A percentile compares a stretch with the other conserved stretches of the same genome.
Evolutionary conservation across 257 asterid species (phyloP).

Genomic region (Solanum tarijense): DNA sequence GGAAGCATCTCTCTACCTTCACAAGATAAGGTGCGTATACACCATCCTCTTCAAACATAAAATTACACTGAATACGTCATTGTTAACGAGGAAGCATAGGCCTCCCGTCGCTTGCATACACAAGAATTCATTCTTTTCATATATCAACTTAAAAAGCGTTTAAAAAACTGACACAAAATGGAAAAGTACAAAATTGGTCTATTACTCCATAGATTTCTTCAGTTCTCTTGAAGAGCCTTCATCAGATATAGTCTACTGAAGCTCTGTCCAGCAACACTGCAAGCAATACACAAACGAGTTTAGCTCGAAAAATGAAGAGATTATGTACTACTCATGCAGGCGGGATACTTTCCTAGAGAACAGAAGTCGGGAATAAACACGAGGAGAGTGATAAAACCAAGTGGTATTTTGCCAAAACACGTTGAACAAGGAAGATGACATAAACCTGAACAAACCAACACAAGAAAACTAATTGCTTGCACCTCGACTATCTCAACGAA

Average conservation of each 20-base stretch:
- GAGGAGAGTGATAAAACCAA: not conserved
- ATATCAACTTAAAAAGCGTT: not conserved
- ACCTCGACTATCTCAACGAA: not conserved
- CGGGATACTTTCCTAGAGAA: not conserved
- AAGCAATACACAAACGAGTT: not conserved
- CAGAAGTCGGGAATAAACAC: not conserved
- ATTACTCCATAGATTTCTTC: not conserved
- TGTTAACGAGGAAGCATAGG: not conserved
- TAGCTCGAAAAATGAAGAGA: not conserved
- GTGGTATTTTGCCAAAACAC: not conserved
- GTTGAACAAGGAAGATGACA: not conserved
- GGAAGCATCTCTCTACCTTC: not conserved
- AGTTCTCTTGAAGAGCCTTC: slow-evolving; percentile 79
- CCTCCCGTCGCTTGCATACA: not conserved
- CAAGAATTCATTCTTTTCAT: not conserved
- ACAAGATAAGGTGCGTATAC: not conserved
- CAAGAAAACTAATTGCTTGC: not conserved
- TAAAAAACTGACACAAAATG: not conserved
- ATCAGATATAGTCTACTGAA: slow-evolving; percentile 65
- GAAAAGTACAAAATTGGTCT: not conserved
- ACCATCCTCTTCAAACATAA: not conserved
- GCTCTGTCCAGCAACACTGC: slow-evolving; percentile 93
- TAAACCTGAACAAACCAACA: not conserved
- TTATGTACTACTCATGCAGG: not conserved
- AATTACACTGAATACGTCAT: not conserved